phyloP scores from a whole-genome alignment of 1,284 basidiomycete genomes.

The Mycena citricolor region DNA sequence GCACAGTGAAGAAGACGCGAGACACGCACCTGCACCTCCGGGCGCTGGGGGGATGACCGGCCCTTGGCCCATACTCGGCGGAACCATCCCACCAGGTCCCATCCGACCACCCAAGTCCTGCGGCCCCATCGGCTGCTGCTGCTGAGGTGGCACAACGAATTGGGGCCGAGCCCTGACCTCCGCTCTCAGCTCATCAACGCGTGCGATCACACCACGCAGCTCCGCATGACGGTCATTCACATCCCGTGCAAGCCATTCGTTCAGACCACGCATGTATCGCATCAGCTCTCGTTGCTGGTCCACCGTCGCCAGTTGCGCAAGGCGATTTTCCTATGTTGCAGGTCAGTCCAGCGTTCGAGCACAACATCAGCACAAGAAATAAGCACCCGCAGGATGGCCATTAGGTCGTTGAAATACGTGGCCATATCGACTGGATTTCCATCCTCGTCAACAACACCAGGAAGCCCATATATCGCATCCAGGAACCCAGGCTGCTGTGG shows the following conservation, averaged over 20 bases:
- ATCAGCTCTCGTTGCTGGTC: slow-evolving; percentile 77
- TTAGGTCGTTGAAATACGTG: slow-evolving; percentile 50
- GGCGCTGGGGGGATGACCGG: slow-evolving; percentile 3
- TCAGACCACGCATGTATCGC: slow-evolving; percentile 69
- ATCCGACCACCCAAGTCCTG: slow-evolving; percentile 8
- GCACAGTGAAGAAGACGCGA: too few relatives aligned
- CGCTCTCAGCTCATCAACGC: slow-evolving; percentile 59
- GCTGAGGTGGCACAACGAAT: too few relatives aligned
- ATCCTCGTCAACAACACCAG: too few relatives aligned
- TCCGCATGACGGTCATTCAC: slow-evolving; percentile 73
- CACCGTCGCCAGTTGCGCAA: slow-evolving; percentile 68
- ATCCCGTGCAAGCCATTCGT: slow-evolving; percentile 73
- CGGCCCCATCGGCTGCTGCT: too few relatives aligned
- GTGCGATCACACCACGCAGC: slow-evolving; percentile 59
- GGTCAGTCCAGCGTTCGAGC: background rate
- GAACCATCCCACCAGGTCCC: slow-evolving; percentile 8
- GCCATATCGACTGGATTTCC: slow-evolving; percentile 64
- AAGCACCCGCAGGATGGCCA: slow-evolving; percentile 64
- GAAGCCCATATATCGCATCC: slow-evolving; percentile 30
- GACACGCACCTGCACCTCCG: too few relatives aligned
- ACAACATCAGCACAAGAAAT: background rate
- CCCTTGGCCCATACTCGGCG: slow-evolving; percentile 3
- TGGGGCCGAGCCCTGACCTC: too few relatives aligned
- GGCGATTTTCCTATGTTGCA: slow-evolving; percentile 63
- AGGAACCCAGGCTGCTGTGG: slow-evolving; percentile 1